phyloP scores from a whole-genome alignment of 345 rosid species.

The Gossypium raimondii region DNA sequence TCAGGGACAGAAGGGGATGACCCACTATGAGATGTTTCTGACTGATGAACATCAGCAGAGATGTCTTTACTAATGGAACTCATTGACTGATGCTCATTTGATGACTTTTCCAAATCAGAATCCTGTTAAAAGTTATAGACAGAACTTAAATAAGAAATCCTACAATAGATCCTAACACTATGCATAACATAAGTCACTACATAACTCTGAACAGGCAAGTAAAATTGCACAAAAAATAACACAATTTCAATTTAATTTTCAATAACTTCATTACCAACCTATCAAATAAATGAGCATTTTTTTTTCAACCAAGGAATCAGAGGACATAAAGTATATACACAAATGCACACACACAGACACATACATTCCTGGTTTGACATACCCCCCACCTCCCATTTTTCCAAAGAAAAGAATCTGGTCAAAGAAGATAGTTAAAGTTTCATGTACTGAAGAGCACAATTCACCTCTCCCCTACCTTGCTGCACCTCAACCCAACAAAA shows the following conservation, averaged over 20 bases:
- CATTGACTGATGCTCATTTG: constrained; percentile 39
- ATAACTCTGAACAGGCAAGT: neutral
- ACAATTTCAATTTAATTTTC: neutral
- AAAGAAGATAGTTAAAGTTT: neutral
- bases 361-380: neutral
- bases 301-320: neutral
- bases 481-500: neutral
- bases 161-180: neutral
- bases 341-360: too few relatives aligned
- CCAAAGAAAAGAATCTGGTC: neutral
- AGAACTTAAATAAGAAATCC: neutral
- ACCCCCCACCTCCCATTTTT: neutral
- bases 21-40: constrained; percentile 30
- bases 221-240: neutral
- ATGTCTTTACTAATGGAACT: constrained; percentile 38
- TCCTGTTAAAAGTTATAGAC: constrained; percentile 38
- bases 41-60: constrained; percentile 40
- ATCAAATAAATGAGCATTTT: neutral
- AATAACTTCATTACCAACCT: neutral
- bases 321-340: neutral
- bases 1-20: constrained; percentile 49
- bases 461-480: neutral
- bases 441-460: neutral
- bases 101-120: constrained; percentile 38
- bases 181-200: neutral